These are phyloP conservation scores for Falciphora oryzae DNA, from an alignment of 2,329 filamentous ascomycete species.

Conservation along the genomic window DNA sequence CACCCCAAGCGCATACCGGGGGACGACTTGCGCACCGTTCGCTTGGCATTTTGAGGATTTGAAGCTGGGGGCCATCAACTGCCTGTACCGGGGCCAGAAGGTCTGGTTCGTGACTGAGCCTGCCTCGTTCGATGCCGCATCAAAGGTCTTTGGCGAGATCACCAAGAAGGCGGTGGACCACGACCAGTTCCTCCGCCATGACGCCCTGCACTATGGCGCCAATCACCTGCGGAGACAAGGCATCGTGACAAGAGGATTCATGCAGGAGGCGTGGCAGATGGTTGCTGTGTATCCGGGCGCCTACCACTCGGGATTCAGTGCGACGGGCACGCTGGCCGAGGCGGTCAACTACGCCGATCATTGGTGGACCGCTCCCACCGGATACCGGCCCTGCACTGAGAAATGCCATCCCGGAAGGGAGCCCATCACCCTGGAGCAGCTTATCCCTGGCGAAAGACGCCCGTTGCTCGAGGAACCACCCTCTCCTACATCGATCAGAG, in stretches of 20 bases:
- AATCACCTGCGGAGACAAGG: constrained; percentile 4
- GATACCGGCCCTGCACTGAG: constrained; percentile 5
- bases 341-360: constrained; percentile 8
- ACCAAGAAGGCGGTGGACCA: constrained; percentile 1
- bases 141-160: constrained; percentile 1
- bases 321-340: constrained; percentile 7
- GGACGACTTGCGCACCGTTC: constrained; percentile 5
- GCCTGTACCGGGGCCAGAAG: constrained; percentile 4
- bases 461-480: not conserved
- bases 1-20: constrained; percentile 5
- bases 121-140: not conserved
- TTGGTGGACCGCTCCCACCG: not conserved
- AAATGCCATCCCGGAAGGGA: not conserved
- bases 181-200: constrained; percentile 7
- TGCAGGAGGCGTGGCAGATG: constrained; percentile 7
- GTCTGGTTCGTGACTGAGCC: constrained; percentile 7
- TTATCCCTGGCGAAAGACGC: not conserved
- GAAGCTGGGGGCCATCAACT: constrained; percentile 7
- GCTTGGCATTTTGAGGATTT: constrained; percentile 8
- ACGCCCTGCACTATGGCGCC: constrained; percentile 5
- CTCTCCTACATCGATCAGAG: not conserved
- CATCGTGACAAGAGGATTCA: constrained; percentile 4
- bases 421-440: constrained; percentile 1
- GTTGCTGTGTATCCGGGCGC: constrained; percentile 7
- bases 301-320: constrained; percentile 8